phyloP scores from a whole-genome alignment of 139 green algal genomes.

The Volvox africanus region DNA sequence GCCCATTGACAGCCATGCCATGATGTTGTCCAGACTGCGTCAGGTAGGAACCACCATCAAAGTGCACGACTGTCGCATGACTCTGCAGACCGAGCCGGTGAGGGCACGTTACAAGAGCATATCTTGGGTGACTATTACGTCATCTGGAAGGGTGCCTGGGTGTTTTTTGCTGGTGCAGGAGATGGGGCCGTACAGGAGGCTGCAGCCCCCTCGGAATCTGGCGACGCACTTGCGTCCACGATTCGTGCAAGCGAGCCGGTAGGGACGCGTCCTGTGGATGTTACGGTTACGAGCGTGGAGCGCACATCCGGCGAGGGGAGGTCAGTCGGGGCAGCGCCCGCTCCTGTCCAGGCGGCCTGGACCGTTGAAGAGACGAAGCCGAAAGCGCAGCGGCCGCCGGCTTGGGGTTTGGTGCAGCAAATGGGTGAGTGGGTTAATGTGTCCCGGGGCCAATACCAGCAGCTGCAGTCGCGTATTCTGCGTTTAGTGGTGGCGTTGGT shows the following conservation, averaged over 20 bases:
- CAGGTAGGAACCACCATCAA: too few relatives aligned
- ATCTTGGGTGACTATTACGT: too few relatives aligned
- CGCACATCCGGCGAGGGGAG: slow-evolving; percentile 12
- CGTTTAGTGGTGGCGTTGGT: too few relatives aligned
- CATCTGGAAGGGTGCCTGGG: too few relatives aligned
- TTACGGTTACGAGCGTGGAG: slow-evolving; percentile 34
- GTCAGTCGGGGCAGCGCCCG: background rate
- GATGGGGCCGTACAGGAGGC: slow-evolving; percentile 24
- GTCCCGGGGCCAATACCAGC: too few relatives aligned
- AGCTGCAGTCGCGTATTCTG: too few relatives aligned
- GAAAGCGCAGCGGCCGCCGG: slow-evolving; percentile 22
- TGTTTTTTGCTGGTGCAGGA: background rate
- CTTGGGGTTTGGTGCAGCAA: slow-evolving; percentile 42
- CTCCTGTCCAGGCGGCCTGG: slow-evolving; percentile 33
- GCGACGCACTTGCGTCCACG: slow-evolving; percentile 47
- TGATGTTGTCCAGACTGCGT: too few relatives aligned
- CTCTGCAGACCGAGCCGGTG: too few relatives aligned
- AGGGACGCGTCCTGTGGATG: slow-evolving; percentile 32
- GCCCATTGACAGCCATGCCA: too few relatives aligned
- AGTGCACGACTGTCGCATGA: too few relatives aligned
- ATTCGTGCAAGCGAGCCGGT: slow-evolving; percentile 22
- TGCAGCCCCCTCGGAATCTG: background rate
- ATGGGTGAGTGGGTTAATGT: slow-evolving; percentile 4
- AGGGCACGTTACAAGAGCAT: too few relatives aligned
- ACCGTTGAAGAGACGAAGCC: slow-evolving; percentile 16